Evolutionary conservation across 1,139 yeast species (phyloP), one percentile per base, ranked within the genome.

Genomic region (Casaregolazyma suthepensis): DNA sequence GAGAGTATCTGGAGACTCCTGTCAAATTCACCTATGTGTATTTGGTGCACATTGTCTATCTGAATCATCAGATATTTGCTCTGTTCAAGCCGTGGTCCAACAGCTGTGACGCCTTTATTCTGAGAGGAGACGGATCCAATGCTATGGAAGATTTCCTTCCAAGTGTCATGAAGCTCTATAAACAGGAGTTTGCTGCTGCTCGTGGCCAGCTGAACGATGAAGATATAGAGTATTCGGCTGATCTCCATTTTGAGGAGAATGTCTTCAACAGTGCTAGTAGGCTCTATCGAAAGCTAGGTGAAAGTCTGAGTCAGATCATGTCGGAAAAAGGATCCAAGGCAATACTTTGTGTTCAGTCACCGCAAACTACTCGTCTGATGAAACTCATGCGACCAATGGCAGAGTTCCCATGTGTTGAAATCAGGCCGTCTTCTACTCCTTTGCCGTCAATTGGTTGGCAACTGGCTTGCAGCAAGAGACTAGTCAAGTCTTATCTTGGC

Each of bases 371-470:
- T 3, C 57, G 66, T 47, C 51, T 73, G 31, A 61, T 61, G 47
- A 60, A 65, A 46, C 60, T 64, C 19, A 58, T 71, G 13, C 56
- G 73, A 15, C 56, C 66, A 3, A 50, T 71, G 3, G 61, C 61
- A 5, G 87, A 82, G 40, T 78, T 85, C 61, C 96, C 98, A 2
- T 75, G 81, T 1, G 72, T 89, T 19, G 62, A 61, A 43, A 59
- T 68, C 43, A 76, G 76, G 54, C 79, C 86, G 78, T 73, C 77
- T 17, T 74, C 81, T 5, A 79, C 45, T 68, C 45, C 81, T 1
- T 71, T 89, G 29, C 93, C 96, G 5, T 85, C 95, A 2, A 71
- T 93, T 52, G 90, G 94, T 7, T 93, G 99, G 98, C 96, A 90
- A 65, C 69, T 80, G 0, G 74, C 81, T 23, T 76, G 88, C n/a